Percentiles rank a stretch among this genome's conserved stretches.
Evolutionary conservation across 2,329 filamentous ascomycete genomes (phyloP).

Genomic region (Immersiporthe knoxdaviesiana): DNA sequence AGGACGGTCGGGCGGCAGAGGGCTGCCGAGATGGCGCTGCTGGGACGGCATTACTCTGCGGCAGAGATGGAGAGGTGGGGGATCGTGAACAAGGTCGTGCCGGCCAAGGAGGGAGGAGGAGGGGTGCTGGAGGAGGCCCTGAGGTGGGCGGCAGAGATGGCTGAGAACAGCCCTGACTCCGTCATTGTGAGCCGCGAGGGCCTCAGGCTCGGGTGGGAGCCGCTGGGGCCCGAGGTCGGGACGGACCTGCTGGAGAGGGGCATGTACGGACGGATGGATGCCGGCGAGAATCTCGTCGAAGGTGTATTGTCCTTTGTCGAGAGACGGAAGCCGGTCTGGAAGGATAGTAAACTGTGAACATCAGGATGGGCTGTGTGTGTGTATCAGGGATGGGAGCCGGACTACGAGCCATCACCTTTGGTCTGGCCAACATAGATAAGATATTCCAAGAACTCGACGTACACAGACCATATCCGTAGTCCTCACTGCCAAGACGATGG

Average conservation of each 20-base stretch:
- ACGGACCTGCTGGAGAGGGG: constrained; percentile 61
- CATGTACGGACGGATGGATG: constrained; percentile 62
- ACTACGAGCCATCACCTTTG: not conserved
- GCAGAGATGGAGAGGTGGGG: constrained; percentile 67
- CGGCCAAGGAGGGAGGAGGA: constrained; percentile 36
- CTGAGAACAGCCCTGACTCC: constrained; percentile 72
- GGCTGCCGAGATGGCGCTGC: constrained; percentile 72
- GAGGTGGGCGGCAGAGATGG: constrained; percentile 62
- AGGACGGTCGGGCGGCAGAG: constrained; percentile 69
- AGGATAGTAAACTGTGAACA: constrained; percentile 60
- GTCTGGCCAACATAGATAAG: no score
- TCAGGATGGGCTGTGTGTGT: not conserved
- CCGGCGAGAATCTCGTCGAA: constrained; percentile 74
- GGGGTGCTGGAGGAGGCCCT: constrained; percentile 60
- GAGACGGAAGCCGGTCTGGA: constrained; percentile 72
- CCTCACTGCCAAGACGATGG: no score
- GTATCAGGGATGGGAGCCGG: not conserved
- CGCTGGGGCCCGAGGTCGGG: constrained; percentile 64
- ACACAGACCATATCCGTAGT: no score
- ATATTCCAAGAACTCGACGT: no score
- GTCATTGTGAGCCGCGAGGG: constrained; percentile 76
- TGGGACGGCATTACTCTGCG: constrained; percentile 63
- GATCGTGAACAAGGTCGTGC: constrained; percentile 69
- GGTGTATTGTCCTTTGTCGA: constrained; percentile 77
- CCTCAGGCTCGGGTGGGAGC: constrained; percentile 73